Base-by-base conservation (phyloP, 75 land plant genomes). In the Selaginella tamariscina region DNA sequence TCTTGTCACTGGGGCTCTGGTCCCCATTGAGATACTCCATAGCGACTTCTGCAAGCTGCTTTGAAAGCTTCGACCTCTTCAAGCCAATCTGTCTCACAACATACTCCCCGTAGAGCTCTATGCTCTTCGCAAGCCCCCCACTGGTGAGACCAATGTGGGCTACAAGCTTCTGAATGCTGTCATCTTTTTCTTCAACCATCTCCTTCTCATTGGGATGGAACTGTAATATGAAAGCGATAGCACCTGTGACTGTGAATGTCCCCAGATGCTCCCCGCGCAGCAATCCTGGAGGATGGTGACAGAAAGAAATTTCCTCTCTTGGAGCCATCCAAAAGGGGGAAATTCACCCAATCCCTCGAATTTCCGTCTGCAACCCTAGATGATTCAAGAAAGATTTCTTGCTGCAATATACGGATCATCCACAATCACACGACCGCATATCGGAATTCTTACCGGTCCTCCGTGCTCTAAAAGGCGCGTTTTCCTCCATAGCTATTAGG, bases 41-140 rank as follows among this genome's bases (percentile, higher is more conserved):
- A 0, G 91, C 85, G 15, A 84, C 71, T 39, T 82, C 79, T 68
- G 76, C 72, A 32, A 69, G 32, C 5, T 65, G 54, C 1, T 84
- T 82, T 68, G 82, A 77, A 68, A 74, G 81, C 32, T 56, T 44
- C 18, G 33, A 56, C 27, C 78, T 74, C 26, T 65, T 66, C n/a
- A 84, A 77, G 44, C 83, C 84, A 29, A 87, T n/a, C 70, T 87
- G 91, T 74, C 95, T 82, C n/a, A 81, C 95, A 83, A 79, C 68
- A 27, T 18, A 71, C 24, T 65, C 32, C 29, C 32, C 32, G n/a
- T 21, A 29, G 21, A 29, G 67, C 67, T 65, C 32, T 5, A 65
- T 31, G 27, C 33, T 65, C 27, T 31, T 65, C 9, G 62, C 62
- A n/a, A 59, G 62, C 9, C 62, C 62, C 8, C 62, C 62, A 23